phyloP scores from a whole-genome alignment of 306 rosid genomes.

The Carpinus fangiana region DNA sequence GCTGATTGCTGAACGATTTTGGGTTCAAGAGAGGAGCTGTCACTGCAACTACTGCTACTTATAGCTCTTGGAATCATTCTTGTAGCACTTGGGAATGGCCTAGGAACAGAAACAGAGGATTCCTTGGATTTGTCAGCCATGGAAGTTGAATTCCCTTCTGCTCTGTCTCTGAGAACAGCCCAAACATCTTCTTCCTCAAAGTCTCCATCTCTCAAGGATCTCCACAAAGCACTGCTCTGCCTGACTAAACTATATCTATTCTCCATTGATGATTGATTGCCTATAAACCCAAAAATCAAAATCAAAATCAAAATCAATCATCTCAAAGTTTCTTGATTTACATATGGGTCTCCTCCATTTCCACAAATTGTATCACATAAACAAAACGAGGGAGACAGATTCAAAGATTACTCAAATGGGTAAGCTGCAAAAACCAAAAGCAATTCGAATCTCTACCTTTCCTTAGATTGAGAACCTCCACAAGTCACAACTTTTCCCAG shows the following conservation, averaged over 20 bases:
- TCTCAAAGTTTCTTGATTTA: conserved; percentile 13
- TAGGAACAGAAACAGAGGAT: conserved; percentile 35
- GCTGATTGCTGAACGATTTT: conserved; percentile 65
- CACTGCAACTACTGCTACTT: conserved; percentile 32
- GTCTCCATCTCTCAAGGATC: conserved; percentile 79
- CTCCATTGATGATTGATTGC: conserved; percentile 49
- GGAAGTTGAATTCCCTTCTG: conserved; percentile 12
- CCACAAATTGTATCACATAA: neutral
- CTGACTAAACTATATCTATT: conserved; percentile 44
- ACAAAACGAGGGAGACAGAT: neutral
- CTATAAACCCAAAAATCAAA: conserved; percentile 31
- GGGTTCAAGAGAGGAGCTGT: conserved; percentile 40
- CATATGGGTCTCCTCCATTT: conserved; percentile 17
- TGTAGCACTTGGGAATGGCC: conserved; percentile 45
- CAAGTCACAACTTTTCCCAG: conserved; percentile 36
- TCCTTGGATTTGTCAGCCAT: conserved; percentile 26
- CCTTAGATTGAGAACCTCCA: conserved; percentile 39
- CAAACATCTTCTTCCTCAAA: conserved; percentile 87
- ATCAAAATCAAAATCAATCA: neutral
- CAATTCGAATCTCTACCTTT: conserved; percentile 41
- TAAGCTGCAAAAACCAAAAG: neutral
- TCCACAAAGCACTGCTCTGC: conserved; percentile 72
- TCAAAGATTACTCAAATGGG: conserved; percentile 13
- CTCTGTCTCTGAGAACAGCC: conserved; percentile 54
- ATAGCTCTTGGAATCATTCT: conserved; percentile 61